These are phyloP conservation scores for Arachis stenosperma DNA, from an alignment of 306 rosid species.

Conservation along the genomic window DNA sequence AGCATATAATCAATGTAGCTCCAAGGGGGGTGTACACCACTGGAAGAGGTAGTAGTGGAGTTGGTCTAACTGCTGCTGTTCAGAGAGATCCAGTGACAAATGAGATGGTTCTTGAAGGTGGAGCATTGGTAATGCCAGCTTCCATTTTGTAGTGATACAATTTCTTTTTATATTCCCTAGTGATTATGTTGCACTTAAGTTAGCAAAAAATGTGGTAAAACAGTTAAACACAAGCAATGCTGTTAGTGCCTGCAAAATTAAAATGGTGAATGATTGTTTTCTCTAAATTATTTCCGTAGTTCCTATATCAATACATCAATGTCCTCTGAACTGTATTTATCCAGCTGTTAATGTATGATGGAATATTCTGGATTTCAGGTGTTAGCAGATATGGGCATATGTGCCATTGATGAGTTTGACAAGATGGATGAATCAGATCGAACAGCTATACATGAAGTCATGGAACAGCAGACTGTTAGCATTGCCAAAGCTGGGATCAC, in stretches of 20 bases:
- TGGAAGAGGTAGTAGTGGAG: constrained; percentile 99
- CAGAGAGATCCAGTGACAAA: constrained; percentile 98
- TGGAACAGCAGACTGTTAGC: constrained; percentile 99
- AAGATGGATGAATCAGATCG: constrained; percentile 99
- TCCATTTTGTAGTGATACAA: constrained; percentile 22
- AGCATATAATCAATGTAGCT: constrained; percentile 93
- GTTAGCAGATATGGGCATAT: constrained; percentile 97
- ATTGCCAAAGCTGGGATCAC: constrained; percentile 99
- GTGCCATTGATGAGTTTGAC: constrained; percentile 97
- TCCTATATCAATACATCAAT: constrained; percentile 2
- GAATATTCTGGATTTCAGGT: constrained; percentile 61
- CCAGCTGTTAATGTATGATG: constrained; percentile 30
- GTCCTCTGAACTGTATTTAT: constrained; percentile 33
- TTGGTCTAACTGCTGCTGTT: constrained; percentile 99
- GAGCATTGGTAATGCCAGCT: constrained; percentile 83
- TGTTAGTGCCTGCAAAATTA: constrained; percentile 18
- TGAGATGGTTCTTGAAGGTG: constrained; percentile 99
- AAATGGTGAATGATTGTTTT: constrained; percentile 4
- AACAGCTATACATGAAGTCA: constrained; percentile 97
- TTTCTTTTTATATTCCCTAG: constrained; percentile 8
- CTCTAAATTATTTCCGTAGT: constrained; percentile 22
- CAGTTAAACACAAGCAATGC: not conserved
- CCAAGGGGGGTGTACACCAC: constrained; percentile 98
- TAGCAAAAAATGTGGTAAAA: constrained; percentile 16
- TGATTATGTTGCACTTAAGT: constrained; percentile 3